Conservation (phyloP, 164 flowering plant genomes). For the Aristolochia contorta region DNA sequence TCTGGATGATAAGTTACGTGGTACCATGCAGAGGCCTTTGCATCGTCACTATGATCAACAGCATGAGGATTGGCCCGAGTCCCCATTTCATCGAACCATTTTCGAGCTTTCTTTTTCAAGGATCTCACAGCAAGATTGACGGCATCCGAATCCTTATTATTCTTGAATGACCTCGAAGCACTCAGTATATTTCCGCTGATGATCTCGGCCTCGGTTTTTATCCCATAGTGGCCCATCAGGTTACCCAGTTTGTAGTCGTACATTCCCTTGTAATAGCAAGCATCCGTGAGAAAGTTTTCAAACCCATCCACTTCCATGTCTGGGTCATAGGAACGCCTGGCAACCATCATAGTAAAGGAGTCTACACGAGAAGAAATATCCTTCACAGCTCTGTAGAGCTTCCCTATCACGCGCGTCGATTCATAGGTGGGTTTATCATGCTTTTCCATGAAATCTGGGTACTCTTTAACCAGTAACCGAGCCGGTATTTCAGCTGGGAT, state of each 20-base stretch:
- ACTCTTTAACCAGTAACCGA: slow-evolving; percentile 42
- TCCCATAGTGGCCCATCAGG: slow-evolving; percentile 69
- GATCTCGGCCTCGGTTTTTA: slow-evolving; percentile 69
- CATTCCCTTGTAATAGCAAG: slow-evolving; percentile 44
- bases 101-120: slow-evolving; percentile 61
- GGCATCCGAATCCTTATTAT: slow-evolving; percentile 48
- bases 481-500: slow-evolving; percentile 65
- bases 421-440: slow-evolving; percentile 53
- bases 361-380: slow-evolving; percentile 26
- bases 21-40: slow-evolving; percentile 91
- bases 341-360: slow-evolving; percentile 50
- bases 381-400: slow-evolving; percentile 51
- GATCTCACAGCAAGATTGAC: slow-evolving; percentile 50
- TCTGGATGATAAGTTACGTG: slow-evolving; percentile 68
- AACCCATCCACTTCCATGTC: slow-evolving; percentile 80
- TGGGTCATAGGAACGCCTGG: slow-evolving; percentile 42
- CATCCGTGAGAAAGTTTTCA: slow-evolving; percentile 51
- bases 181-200: slow-evolving; percentile 57
- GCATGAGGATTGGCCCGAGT: slow-evolving; percentile 3
- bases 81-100: slow-evolving; percentile 43
- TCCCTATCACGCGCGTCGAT: slow-evolving; percentile 30
- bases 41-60: slow-evolving; percentile 22
- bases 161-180: slow-evolving; percentile 38
- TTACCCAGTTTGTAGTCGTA: slow-evolving; percentile 66
- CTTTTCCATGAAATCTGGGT: slow-evolving; percentile 93